phyloP scores from a whole-genome alignment of 2,329 filamentous ascomycete genomes.

The Paecilomyces formosus region DNA sequence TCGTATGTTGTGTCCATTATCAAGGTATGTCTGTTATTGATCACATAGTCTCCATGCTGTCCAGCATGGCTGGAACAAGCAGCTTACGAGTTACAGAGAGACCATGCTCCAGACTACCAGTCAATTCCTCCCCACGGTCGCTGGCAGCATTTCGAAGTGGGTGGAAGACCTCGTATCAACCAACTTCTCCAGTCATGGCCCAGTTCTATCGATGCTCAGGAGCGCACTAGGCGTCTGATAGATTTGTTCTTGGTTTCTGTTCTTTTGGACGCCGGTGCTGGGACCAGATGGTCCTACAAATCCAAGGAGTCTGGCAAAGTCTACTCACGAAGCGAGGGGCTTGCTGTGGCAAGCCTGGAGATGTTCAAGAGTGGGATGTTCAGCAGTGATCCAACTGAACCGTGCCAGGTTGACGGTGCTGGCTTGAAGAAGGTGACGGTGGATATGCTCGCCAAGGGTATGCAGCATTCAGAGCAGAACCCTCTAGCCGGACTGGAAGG shows the following conservation, averaged over 20 bases:
- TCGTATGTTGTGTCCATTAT: constrained; percentile 87
- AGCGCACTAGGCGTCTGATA: constrained; percentile 47
- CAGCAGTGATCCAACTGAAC: constrained; percentile 72
- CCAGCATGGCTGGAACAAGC: not conserved
- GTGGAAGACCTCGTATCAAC: constrained; percentile 44
- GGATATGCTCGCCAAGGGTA: constrained; percentile 66
- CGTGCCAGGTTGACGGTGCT: constrained; percentile 80
- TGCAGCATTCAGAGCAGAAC: constrained; percentile 78
- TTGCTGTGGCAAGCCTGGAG: constrained; percentile 70
- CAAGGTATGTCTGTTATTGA: constrained; percentile 55
- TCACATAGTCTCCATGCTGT: not conserved
- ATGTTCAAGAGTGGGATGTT: constrained; percentile 94
- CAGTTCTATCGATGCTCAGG: constrained; percentile 34
- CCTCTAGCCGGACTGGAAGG: constrained; percentile 79
- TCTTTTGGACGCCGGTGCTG: constrained; percentile 68
- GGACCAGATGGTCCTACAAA: constrained; percentile 86
- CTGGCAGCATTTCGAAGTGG: constrained; percentile 59
- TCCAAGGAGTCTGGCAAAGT: constrained; percentile 77
- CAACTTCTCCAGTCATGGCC: constrained; percentile 42
- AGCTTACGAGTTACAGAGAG: constrained; percentile 44
- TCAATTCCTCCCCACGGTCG: constrained; percentile 72
- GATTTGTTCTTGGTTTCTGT: constrained; percentile 58
- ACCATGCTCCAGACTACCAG: constrained; percentile 61
- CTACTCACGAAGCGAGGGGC: constrained; percentile 79
- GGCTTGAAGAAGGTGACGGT: constrained; percentile 68